Evolutionary conservation across 2,329 filamentous ascomycete species (phyloP).

Genomic region (Aureobasidium sp.): DNA sequence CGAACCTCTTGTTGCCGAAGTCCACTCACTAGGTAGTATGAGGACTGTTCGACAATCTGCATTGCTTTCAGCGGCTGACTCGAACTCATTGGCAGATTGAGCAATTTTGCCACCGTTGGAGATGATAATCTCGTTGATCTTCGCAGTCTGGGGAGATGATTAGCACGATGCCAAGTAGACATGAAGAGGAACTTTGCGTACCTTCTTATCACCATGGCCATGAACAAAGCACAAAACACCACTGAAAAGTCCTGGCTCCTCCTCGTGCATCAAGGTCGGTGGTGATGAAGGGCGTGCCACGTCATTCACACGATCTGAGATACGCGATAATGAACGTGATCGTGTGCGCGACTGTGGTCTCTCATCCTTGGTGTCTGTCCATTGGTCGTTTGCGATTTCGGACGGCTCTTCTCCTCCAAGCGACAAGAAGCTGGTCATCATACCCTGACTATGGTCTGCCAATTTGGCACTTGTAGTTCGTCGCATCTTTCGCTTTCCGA

Average conservation of each 20-base stretch:
- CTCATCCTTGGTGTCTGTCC: background rate
- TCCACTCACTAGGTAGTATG: constrained; percentile 32
- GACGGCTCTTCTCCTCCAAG: constrained; percentile 19
- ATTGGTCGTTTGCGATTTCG: constrained; percentile 1
- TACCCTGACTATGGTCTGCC: constrained; percentile 66
- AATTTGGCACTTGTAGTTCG: constrained; percentile 82
- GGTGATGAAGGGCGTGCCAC: background rate
- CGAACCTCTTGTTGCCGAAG: constrained; percentile 22
- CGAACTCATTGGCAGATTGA: constrained; percentile 21
- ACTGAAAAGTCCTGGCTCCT: constrained; percentile 25
- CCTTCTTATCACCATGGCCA: constrained; percentile 14
- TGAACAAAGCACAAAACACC: constrained; percentile 20
- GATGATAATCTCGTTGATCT: constrained; percentile 17
- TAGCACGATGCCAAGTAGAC: background rate
- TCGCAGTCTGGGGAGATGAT: background rate
- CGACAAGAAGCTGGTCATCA: constrained; percentile 84
- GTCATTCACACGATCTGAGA: background rate
- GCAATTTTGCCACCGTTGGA: constrained; percentile 28
- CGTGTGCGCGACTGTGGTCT: background rate
- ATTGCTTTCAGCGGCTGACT: constrained; percentile 18
- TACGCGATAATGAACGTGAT: background rate
- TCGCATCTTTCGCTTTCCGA: constrained; percentile 71
- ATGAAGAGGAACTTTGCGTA: background rate
- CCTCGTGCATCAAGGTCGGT: background rate
- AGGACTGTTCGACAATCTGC: constrained; percentile 25